Base-by-base conservation (phyloP, 805 yeast genomes). In the Candida ipomoeae region DNA sequence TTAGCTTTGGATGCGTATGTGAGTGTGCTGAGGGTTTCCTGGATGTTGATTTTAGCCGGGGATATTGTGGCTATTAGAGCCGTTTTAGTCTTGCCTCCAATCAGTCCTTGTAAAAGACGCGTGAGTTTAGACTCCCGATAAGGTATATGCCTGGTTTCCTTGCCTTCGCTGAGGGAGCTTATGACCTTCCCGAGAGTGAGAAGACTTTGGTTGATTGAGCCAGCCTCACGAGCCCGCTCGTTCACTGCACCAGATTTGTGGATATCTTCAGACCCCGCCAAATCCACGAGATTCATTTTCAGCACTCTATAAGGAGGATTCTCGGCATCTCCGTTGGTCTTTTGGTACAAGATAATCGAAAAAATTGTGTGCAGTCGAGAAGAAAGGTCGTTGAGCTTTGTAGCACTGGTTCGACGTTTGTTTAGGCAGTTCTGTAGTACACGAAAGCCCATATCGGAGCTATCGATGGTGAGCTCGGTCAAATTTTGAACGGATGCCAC, bases 221-320 rank as follows among this genome's bases (percentile, higher is more conserved):
- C 97, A 0, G 97, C 96, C 63, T 92, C 99, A 57, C 89, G 83
- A 0, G 96, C 97, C 40, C 96, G 76, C 62, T 82, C 85, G 57
- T 87, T 83, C 21, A 81, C 75, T 0, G 97, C 96, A 2, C 99
- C 99, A 0, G 96, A 87, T 59, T 89, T 74, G 55, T 75, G 80
- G 48, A 92, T 85, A 63, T 91, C 91, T 65, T 92, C 99, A 5
- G 96, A 87, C 0, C 99, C 98, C 0, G 98, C 99, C 55, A 92
- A 74, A 70, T 92, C 98, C 5, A 92, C 98, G 20, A 90, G 70
- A 62, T 90, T 89, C 63, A 89, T 77, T 61, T 88, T 89, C 5
- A 89, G 84, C 2, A 79, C 75, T 2, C 71, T 61, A 55, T 49
- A 65, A 39, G 47, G 56, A 3, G 52, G 37, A 4, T 33, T 17